Evolutionary conservation across 331 rosid species (phyloP).

Genomic region (Quercus phellos): DNA sequence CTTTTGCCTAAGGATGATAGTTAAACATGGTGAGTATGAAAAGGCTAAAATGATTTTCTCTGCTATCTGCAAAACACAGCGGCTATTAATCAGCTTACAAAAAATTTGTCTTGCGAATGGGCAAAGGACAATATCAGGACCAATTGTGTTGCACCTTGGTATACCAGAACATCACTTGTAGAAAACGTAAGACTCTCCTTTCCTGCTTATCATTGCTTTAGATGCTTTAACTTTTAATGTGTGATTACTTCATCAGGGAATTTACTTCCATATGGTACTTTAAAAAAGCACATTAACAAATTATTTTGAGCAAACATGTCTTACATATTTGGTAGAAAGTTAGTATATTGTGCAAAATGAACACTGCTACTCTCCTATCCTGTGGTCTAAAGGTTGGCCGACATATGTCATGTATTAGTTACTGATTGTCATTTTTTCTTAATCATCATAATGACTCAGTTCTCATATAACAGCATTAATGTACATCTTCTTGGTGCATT

Average conservation of each 20-base stretch:
- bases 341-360: neutral
- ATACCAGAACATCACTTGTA: constrained; percentile 38
- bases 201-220: neutral
- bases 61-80: constrained; percentile 23
- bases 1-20: neutral
- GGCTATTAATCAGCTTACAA: constrained; percentile 54
- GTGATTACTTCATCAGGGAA: neutral
- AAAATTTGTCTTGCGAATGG: constrained; percentile 55
- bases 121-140: constrained; percentile 53
- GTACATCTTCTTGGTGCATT: neutral
- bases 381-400: neutral
- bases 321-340: neutral
- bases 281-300: neutral
- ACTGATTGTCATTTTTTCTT: neutral
- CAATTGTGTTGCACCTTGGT: constrained; percentile 54
- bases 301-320: neutral
- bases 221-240: neutral
- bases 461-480: neutral
- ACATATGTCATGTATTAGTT: neutral
- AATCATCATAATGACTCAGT: neutral
- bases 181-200: constrained; percentile 26
- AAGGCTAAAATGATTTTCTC: neutral
- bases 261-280: neutral
- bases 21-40: neutral
- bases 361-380: neutral